Evolutionary conservation across 306 rosid genomes (phyloP).

Genomic region (Prunus davidiana): DNA sequence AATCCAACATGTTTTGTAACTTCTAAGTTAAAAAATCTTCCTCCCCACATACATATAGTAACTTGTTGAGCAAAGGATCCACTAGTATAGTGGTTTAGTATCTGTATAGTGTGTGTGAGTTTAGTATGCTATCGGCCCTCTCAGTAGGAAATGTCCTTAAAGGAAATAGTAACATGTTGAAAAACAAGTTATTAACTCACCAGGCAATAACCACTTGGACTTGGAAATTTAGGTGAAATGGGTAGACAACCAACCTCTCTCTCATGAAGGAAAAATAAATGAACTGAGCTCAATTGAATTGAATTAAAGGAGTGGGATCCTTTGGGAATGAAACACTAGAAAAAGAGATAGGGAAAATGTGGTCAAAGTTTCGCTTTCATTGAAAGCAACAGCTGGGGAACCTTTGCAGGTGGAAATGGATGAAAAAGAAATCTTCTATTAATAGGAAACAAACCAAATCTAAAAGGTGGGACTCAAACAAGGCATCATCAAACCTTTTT

Average conservation of each 20-base stretch:
- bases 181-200: not conserved
- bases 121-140: too few relatives aligned
- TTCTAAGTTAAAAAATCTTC: not conserved
- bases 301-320: slow-evolving; percentile 35
- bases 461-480: slow-evolving; percentile 46
- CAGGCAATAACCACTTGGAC: not conserved
- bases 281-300: slow-evolving; percentile 28
- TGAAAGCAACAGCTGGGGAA: slow-evolving; percentile 82
- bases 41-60: too few relatives aligned
- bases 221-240: slow-evolving; percentile 16
- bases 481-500: slow-evolving; percentile 42
- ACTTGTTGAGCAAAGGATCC: too few relatives aligned
- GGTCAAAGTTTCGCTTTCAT: slow-evolving; percentile 84
- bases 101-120: too few relatives aligned
- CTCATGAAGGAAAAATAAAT: slow-evolving; percentile 34
- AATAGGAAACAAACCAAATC: slow-evolving; percentile 65
- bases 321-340: slow-evolving; percentile 24
- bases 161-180: not conserved
- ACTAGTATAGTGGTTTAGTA: too few relatives aligned
- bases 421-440: slow-evolving; percentile 69
- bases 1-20: not conserved
- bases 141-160: too few relatives aligned
- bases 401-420: slow-evolving; percentile 64
- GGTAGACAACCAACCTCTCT: slow-evolving; percentile 18
- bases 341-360: slow-evolving; percentile 25